Percentiles rank a stretch among this genome's conserved stretches.
Evolutionary conservation across 2,329 filamentous ascomycete species (phyloP).

Genomic region (Xylaria sp.): DNA sequence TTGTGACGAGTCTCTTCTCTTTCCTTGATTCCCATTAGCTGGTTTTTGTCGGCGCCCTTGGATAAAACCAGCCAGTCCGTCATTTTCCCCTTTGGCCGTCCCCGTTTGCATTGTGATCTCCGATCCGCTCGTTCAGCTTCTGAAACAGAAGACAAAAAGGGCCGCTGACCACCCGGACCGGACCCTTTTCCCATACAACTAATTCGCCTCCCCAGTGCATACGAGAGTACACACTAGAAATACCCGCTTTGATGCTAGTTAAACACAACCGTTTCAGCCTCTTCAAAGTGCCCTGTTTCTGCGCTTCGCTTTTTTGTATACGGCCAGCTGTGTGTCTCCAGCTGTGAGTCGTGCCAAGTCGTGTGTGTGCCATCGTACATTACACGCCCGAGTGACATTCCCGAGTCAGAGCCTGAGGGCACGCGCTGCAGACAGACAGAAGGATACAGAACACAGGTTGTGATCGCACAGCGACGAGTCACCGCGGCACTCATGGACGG

Average conservation of each 20-base stretch:
- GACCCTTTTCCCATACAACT: background rate
- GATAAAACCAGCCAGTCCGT: background rate
- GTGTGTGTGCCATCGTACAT: constrained; percentile 15
- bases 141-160: constrained; percentile 5
- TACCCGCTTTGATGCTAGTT: constrained; percentile 18
- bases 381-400: constrained; percentile 10
- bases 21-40: background rate
- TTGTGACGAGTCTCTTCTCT: background rate
- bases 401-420: constrained; percentile 14
- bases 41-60: background rate
- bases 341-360: no score
- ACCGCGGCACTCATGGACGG: constrained; percentile 42
- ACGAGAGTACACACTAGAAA: background rate
- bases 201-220: background rate
- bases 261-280: constrained; percentile 21
- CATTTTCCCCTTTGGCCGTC: background rate
- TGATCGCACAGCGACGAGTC: constrained; percentile 1
- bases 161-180: background rate
- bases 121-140: constrained; percentile 1
- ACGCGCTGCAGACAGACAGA: no score
- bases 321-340: constrained; percentile 7
- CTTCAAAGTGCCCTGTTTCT: constrained; percentile 8
- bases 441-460: constrained; percentile 10
- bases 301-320: background rate
- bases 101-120: constrained; percentile 8